Conservation (phyloP, 2,329 filamentous ascomycete genomes). For the Phoma herbarum region DNA sequence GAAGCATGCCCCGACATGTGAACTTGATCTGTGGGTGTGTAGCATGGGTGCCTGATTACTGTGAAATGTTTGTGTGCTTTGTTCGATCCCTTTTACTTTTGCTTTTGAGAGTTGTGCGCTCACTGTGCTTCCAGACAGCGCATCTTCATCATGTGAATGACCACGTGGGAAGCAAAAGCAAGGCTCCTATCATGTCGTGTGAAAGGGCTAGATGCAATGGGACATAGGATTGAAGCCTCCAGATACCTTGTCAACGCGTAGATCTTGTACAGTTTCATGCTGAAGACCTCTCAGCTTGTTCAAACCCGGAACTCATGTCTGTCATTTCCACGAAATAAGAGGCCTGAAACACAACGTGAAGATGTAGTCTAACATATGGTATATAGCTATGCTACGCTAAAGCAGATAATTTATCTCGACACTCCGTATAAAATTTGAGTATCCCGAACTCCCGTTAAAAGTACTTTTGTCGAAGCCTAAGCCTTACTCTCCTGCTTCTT, state of each 20-base stretch:
- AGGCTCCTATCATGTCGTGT: too few relatives aligned
- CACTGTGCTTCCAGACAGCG: neutral
- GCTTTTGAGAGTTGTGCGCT: neutral
- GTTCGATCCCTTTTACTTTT: neutral
- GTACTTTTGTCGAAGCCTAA: neutral
- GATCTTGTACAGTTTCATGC: too few relatives aligned
- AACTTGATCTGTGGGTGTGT: neutral
- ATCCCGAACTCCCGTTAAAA: neutral
- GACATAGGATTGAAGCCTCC: too few relatives aligned
- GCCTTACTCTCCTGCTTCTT: slow-evolving; percentile 22
- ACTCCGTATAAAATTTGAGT: neutral
- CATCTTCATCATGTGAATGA: neutral
- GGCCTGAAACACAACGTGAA: neutral
- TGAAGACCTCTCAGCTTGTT: too few relatives aligned
- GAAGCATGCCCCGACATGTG: slow-evolving; percentile 8
- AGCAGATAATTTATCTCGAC: neutral
- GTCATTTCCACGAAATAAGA: too few relatives aligned
- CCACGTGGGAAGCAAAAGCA: neutral
- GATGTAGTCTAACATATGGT: neutral
- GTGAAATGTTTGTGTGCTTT: neutral
- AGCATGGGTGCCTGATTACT: neutral
- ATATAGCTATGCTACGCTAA: slow-evolving; percentile 4
- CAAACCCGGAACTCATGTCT: too few relatives aligned
- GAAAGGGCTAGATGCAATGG: too few relatives aligned
- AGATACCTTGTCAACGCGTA: too few relatives aligned